These are phyloP conservation scores for Cordyceps militaris DNA, from an alignment of 2,329 filamentous ascomycete species.

Conservation along the genomic window DNA sequence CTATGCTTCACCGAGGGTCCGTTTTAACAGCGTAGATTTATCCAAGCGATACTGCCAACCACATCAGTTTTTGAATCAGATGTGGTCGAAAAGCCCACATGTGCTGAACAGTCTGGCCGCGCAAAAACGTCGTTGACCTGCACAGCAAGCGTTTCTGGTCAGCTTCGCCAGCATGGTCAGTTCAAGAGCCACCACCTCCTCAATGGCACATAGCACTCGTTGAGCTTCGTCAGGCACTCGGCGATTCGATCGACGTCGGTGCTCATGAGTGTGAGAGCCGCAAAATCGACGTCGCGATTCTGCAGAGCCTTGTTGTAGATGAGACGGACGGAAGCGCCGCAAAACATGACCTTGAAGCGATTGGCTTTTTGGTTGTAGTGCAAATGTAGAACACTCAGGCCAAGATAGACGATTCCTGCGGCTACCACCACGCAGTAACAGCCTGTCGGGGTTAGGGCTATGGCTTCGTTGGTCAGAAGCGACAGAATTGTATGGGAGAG, in stretches of 20 bases:
- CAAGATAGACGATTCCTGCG: constrained; percentile 17
- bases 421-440: constrained; percentile 17
- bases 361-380: constrained; percentile 16
- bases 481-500: constrained; percentile 13
- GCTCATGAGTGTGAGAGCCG: constrained; percentile 15
- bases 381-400: constrained; percentile 15
- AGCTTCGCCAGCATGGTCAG: constrained; percentile 16
- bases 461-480: background rate
- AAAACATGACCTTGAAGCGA: constrained; percentile 18
- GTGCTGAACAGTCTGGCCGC: background rate
- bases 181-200: constrained; percentile 16
- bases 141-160: background rate
- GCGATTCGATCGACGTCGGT: constrained; percentile 14
- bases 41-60: constrained; percentile 30
- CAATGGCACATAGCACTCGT: constrained; percentile 17
- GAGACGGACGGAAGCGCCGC: constrained; percentile 16
- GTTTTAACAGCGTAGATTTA: constrained; percentile 28
- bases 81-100: background rate
- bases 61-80: constrained; percentile 18
- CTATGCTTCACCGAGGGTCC: constrained; percentile 23
- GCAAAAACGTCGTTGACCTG: background rate
- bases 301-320: constrained; percentile 18
- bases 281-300: constrained; percentile 14
- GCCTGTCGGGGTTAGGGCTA: background rate
- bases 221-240: constrained; percentile 13